Evolutionary conservation across 345 rosid genomes (phyloP).

Genomic region (Pelargonium nanum): DNA sequence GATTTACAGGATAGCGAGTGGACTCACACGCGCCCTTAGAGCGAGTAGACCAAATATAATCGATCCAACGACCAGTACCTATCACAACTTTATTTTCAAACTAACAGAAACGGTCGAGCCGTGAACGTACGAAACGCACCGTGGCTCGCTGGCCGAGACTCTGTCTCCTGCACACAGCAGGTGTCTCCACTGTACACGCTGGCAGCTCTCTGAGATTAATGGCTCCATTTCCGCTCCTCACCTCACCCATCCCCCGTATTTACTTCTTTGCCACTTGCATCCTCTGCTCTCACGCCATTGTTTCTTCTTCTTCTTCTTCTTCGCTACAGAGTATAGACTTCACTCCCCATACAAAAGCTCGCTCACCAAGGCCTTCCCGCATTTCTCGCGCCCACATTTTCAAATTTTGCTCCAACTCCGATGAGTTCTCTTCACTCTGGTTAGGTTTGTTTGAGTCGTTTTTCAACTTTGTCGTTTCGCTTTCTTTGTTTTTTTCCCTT

Average conservation of each 20-base stretch:
- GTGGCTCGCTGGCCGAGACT: background rate
- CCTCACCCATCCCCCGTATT: background rate
- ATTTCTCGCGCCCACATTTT: background rate
- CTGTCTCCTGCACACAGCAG: background rate
- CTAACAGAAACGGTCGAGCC: background rate
- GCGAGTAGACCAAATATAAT: background rate
- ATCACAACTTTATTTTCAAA: too few relatives aligned
- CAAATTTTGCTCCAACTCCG: background rate
- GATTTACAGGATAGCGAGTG: too few relatives aligned
- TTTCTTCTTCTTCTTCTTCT: background rate
- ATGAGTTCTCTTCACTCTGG: background rate
- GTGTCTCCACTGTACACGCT: background rate
- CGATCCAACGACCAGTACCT: background rate
- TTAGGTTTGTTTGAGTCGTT: background rate
- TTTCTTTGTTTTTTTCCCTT: conserved; percentile 13
- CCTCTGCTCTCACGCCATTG: background rate
- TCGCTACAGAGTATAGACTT: too few relatives aligned
- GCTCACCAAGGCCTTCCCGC: background rate
- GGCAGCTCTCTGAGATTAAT: too few relatives aligned
- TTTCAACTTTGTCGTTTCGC: conserved; percentile 37
- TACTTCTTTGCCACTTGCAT: background rate
- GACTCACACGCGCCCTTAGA: too few relatives aligned
- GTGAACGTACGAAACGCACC: background rate
- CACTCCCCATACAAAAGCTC: too few relatives aligned
- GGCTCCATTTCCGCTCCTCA: background rate